These are phyloP conservation scores for Penicillium glabrum DNA, from an alignment of 2,329 filamentous ascomycete species.

Conservation along the genomic window DNA sequence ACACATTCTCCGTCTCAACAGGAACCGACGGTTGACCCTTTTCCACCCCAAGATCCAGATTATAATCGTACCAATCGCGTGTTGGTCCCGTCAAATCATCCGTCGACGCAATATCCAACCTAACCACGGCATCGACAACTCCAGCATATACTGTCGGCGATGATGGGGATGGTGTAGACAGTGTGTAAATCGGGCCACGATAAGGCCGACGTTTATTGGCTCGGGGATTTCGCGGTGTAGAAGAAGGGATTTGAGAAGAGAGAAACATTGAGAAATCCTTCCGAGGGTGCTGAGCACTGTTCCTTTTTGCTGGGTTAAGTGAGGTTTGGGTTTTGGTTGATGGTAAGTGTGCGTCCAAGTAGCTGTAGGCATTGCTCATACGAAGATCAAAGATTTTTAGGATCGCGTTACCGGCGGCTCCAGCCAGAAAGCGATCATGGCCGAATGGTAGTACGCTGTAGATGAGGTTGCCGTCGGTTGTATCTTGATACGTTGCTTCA, in stretches of 20 bases:
- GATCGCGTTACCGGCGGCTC: conserved; percentile 57
- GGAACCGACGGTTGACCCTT: conserved; percentile 8
- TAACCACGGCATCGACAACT: conserved; percentile 42
- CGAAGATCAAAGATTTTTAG: conserved; percentile 65
- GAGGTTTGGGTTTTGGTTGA: neutral
- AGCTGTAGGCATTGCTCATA: conserved; percentile 41
- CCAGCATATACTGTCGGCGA: conserved; percentile 49
- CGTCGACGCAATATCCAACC: conserved; percentile 45
- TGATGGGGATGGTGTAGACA: conserved; percentile 45
- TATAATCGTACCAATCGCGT: conserved; percentile 34
- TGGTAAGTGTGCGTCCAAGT: conserved; percentile 25
- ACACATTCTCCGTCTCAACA: conserved; percentile 17
- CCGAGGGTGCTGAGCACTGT: conserved; percentile 11
- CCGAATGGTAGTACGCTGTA: conserved; percentile 60
- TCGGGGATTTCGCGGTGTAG: conserved; percentile 7
- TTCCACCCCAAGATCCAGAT: conserved; percentile 27
- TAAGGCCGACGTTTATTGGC: conserved; percentile 31
- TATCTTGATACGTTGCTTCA: conserved; percentile 54
- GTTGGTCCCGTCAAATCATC: conserved; percentile 39
- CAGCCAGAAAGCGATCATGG: conserved; percentile 57
- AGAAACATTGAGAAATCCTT: conserved; percentile 47
- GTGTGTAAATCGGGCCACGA: conserved; percentile 46
- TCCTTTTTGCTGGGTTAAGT: neutral
- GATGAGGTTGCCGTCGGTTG: conserved; percentile 58
- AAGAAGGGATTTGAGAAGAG: conserved; percentile 26